Conservation (phyloP, 495 filamentous ascomycete species). For the Aspergillus indologenus region DNA sequence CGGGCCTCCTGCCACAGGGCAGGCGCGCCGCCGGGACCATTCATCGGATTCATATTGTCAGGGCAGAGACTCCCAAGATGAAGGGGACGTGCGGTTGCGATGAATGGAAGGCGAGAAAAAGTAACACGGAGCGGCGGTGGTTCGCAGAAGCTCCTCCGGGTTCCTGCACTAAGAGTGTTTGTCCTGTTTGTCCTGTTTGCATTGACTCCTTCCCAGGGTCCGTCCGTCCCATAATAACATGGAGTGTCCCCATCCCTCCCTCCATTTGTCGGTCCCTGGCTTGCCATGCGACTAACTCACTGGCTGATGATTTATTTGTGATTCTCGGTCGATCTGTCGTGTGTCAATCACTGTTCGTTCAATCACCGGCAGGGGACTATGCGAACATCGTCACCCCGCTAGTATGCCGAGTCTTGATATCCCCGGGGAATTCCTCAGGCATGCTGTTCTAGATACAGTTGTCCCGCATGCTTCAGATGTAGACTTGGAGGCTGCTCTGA, state of each 20-base stretch:
- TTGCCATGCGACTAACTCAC: neutral
- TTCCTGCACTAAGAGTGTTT: slow-evolving; percentile 25
- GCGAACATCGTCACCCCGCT: slow-evolving; percentile 27
- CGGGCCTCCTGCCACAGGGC: slow-evolving; percentile 78
- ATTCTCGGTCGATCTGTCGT: neutral
- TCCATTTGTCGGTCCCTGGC: slow-evolving; percentile 4
- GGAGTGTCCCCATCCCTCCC: slow-evolving; percentile 7
- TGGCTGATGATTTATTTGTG: neutral
- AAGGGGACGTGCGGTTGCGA: slow-evolving; percentile 6
- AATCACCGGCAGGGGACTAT: slow-evolving; percentile 10
- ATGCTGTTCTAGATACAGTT: slow-evolving; percentile 73
- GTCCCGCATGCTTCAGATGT: slow-evolving; percentile 69
- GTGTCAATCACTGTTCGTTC: neutral
- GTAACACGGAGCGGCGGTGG: slow-evolving; percentile 8
- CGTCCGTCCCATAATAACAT: slow-evolving; percentile 2
- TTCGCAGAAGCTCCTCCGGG: slow-evolving; percentile 20
- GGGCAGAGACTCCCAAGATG: slow-evolving; percentile 4
- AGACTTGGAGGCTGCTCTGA: slow-evolving; percentile 59
- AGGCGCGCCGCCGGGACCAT: slow-evolving; percentile 51
- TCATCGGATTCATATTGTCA: slow-evolving; percentile 61
- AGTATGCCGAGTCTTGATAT: slow-evolving; percentile 40
- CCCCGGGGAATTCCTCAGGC: slow-evolving; percentile 61
- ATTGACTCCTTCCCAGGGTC: neutral
- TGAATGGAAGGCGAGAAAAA: slow-evolving; percentile 21
- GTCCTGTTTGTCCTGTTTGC: slow-evolving; percentile 37